These are phyloP conservation scores for Neohortaea acidophila DNA, from an alignment of 495 filamentous ascomycete species.

Conservation along the genomic window DNA sequence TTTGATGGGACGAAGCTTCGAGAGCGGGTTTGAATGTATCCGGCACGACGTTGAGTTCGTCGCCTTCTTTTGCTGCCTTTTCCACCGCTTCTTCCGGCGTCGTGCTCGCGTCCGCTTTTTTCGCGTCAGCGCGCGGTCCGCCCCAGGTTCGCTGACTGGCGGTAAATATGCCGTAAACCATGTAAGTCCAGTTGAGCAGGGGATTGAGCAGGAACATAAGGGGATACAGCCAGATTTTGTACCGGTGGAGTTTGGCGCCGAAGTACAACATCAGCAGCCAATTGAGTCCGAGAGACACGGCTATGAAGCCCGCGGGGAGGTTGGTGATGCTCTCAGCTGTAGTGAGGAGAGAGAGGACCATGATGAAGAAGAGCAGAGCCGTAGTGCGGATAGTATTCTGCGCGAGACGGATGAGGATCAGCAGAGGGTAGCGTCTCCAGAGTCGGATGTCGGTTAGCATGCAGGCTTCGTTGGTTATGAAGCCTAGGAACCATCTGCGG, in stretches of 20 bases:
- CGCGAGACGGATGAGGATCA: constrained; percentile 82
- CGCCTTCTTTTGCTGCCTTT: constrained; percentile 59
- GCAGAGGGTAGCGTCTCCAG: constrained; percentile 80
- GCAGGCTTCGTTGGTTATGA: constrained; percentile 96
- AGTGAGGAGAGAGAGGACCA: constrained; percentile 75
- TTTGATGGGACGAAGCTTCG: constrained; percentile 28
- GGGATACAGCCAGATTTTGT: constrained; percentile 87
- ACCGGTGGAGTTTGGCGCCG: constrained; percentile 68
- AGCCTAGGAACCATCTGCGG: constrained; percentile 91
- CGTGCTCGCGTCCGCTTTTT: constrained; percentile 60
- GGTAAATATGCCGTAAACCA: constrained; percentile 79
- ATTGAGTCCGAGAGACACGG: constrained; percentile 85
- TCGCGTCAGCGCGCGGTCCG: constrained; percentile 84
- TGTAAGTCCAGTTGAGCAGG: constrained; percentile 98
- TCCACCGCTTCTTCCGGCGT: constrained; percentile 75
- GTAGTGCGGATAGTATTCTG: constrained; percentile 96
- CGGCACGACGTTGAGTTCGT: constrained; percentile 83
- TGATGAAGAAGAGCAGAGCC: constrained; percentile 86
- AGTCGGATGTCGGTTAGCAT: constrained; percentile 92
- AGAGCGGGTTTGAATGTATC: constrained; percentile 69
- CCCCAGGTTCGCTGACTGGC: constrained; percentile 95
- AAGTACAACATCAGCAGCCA: constrained; percentile 97
- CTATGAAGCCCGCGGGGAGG: constrained; percentile 87
- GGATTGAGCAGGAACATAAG: constrained; percentile 83
- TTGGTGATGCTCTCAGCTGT: constrained; percentile 62